Evolutionary conservation across 2,329 filamentous ascomycete species (phyloP).

Genomic region (Dactylellina drechsleri): DNA sequence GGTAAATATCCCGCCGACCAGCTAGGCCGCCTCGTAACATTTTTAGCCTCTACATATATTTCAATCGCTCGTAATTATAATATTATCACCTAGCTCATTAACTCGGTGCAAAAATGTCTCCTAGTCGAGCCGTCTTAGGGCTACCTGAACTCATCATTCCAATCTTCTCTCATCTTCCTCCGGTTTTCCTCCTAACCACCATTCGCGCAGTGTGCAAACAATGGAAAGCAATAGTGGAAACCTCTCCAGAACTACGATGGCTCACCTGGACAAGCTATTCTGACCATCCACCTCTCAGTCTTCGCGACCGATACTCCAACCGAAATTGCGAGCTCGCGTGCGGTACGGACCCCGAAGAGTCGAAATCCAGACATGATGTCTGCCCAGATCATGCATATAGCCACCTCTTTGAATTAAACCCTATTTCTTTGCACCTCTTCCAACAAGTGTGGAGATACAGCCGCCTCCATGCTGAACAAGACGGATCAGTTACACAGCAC

Average conservation of each 20-base stretch:
- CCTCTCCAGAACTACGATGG: conserved; percentile 23
- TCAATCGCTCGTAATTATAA: no score
- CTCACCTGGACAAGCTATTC: conserved; percentile 6
- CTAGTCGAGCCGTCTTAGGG: not conserved
- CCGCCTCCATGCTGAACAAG: not conserved
- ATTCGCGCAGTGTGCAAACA: conserved; percentile 29
- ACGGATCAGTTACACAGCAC: no score
- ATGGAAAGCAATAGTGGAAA: conserved; percentile 30
- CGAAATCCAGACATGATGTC: not conserved
- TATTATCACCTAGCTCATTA: no score
- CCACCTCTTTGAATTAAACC: conserved; percentile 18
- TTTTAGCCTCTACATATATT: no score
- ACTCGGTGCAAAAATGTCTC: no score
- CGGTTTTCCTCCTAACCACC: conserved; percentile 13
- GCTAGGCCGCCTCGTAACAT: no score
- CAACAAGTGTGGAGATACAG: conserved; percentile 8
- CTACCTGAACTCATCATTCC: conserved; percentile 22
- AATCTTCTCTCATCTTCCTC: conserved; percentile 22
- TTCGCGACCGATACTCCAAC: conserved; percentile 8
- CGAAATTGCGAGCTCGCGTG: not conserved
- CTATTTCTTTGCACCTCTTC: conserved; percentile 7
- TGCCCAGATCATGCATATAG: conserved; percentile 8
- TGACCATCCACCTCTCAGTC: conserved; percentile 4
- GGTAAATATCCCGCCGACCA: no score
- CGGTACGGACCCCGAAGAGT: not conserved